Conservation (phyloP, 108 stramenopile species). For the Schizochytrium sp. region DNA sequence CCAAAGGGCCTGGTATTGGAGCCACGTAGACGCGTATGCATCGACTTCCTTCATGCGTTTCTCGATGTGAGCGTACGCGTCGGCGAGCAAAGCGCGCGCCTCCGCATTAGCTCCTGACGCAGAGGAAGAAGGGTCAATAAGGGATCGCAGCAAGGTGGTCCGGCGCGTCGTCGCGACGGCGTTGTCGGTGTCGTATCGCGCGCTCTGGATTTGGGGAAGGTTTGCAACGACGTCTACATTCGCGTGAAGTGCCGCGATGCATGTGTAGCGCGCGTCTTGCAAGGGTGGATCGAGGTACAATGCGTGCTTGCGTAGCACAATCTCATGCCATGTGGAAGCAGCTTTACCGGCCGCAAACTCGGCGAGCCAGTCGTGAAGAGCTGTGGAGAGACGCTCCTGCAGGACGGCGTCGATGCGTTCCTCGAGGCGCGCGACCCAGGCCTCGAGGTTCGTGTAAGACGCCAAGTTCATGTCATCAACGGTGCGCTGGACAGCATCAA, state of each 20-base stretch:
- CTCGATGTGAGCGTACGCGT: background rate
- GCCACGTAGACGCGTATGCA: constrained; percentile 51
- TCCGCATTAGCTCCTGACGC: background rate
- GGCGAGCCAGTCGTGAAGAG: background rate
- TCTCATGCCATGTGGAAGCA: background rate
- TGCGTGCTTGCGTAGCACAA: background rate
- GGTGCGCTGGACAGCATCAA: constrained; percentile 25
- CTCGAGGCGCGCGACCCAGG: constrained; percentile 29
- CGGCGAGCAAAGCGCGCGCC: background rate
- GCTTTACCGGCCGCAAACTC: background rate
- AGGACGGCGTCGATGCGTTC: background rate
- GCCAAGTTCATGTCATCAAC: constrained; percentile 43
- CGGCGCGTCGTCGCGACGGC: background rate
- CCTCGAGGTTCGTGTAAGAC: constrained; percentile 35
- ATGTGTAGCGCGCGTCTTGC: background rate
- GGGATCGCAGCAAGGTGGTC: background rate
- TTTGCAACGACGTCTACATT: background rate
- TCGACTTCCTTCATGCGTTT: constrained; percentile 50
- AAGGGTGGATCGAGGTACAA: constrained; percentile 18
- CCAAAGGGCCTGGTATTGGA: constrained; percentile 90
- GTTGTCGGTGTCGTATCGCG: background rate
- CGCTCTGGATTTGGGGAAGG: background rate
- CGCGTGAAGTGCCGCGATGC: background rate
- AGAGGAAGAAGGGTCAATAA: background rate
- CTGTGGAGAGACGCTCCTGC: background rate